Evolutionary conservation across 2,329 filamentous ascomycete species (phyloP), one percentile per base, ranked within the genome.

Genomic region (Penicillium sp.): DNA sequence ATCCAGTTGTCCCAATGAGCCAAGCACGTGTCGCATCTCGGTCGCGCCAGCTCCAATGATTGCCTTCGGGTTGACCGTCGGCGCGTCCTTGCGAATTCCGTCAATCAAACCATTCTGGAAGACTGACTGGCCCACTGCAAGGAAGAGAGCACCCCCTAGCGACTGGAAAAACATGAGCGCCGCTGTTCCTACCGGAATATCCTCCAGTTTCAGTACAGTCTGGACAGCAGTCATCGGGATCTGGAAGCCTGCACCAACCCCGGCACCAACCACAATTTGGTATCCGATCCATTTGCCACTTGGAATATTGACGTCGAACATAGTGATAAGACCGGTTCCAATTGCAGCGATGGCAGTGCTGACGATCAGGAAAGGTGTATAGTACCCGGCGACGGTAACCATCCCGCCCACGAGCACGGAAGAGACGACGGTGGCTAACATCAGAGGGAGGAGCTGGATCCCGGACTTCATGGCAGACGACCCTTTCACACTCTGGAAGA

Each of bases 61-160:
- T 0, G 16, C 48, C 3, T 9, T 8, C 9, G 52, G 45, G 19
- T 21, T 20, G 4, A 49, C 43, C 7, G 20, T 25, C 2, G 40
- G 30, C 7, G 47, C 36, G 21, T 47, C 36, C 15, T 39, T 47
- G 26, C 16, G 16, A 14, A 44, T 39, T 9, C 36, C 43, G 14
- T 33, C 36, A 33, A 64, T 60, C 20, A 60, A 39, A 10, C 47
- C 39, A 18, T 58, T 60, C 15, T 52, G 51, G 41, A 64, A 61
- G 1, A 64, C 37, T 2, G 56, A 60, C 25, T 64, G 58, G 9
- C 33, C 59, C 16, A 62, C 54, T 2, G 59, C 55, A 20, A 64
- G 47, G 35, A 60, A 61, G 8, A 65, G 35, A 1, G 60, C 47
- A 14, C 58, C 57, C 4, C 55, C 60, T 7, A 65, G 49, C 11